phyloP scores from a whole-genome alignment of 306 rosid genomes.

The Casuarina glauca region DNA sequence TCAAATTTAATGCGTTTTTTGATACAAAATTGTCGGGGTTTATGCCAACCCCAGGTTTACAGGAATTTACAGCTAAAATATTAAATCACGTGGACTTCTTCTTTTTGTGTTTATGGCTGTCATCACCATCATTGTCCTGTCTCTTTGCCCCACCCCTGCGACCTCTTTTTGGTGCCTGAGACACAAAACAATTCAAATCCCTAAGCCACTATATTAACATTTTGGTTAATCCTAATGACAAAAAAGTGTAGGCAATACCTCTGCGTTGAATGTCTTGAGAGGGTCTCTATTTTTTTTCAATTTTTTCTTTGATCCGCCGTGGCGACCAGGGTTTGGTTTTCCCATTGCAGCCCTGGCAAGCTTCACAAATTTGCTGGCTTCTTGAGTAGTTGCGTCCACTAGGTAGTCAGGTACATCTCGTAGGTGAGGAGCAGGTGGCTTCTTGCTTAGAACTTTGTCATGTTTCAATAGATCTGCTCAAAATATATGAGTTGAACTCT shows the following conservation, averaged over 20 bases:
- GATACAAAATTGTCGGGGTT: slow-evolving; percentile 44
- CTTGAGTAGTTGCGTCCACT: slow-evolving; percentile 69
- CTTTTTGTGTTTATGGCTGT: slow-evolving; percentile 39
- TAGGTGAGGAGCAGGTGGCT: slow-evolving; percentile 76
- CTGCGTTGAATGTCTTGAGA: slow-evolving; percentile 51
- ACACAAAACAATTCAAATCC: slow-evolving; percentile 12
- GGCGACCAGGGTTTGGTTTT: slow-evolving; percentile 35
- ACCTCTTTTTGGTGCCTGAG: slow-evolving; percentile 52
- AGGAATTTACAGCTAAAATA: slow-evolving; percentile 22
- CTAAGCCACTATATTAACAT: background rate
- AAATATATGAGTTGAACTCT: slow-evolving; percentile 25
- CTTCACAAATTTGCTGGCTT: slow-evolving; percentile 72
- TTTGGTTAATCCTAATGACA: background rate
- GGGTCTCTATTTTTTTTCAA: slow-evolving; percentile 55
- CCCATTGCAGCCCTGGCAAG: slow-evolving; percentile 79
- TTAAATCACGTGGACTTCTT: slow-evolving; percentile 31
- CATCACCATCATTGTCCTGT: slow-evolving; percentile 38
- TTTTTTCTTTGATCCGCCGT: slow-evolving; percentile 48
- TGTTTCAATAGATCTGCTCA: slow-evolving; percentile 86
- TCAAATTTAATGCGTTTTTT: background rate
- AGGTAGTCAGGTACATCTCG: slow-evolving; percentile 85
- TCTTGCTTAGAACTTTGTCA: slow-evolving; percentile 91
- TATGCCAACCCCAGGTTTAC: background rate
- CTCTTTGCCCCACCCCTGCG: slow-evolving; percentile 30
- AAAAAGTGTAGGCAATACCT: slow-evolving; percentile 32